A percentile compares a stretch with the other conserved stretches of the same genome.
Conservation (phyloP, 2,329 filamentous ascomycete species). For the Dothistroma pini region DNA sequence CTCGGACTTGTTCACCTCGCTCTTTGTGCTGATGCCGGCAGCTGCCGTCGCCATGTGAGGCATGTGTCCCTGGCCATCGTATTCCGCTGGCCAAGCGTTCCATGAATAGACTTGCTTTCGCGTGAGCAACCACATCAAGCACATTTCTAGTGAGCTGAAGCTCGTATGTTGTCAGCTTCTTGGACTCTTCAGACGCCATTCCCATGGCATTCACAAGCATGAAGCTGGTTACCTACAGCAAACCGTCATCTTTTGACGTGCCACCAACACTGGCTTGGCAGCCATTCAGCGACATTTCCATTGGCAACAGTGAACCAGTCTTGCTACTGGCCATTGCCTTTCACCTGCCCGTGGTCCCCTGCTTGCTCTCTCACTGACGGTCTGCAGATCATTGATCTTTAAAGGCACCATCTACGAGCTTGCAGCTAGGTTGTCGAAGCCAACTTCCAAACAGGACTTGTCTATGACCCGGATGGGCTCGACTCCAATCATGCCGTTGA, state of each 20-base stretch:
- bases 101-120: not conserved
- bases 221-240: not conserved
- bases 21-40: not conserved
- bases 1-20: not conserved
- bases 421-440: no score
- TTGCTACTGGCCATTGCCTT: no score
- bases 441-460: no score
- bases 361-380: no score
- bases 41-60: not conserved
- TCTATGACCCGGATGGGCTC: no score
- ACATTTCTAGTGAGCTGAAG: not conserved
- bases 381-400: no score
- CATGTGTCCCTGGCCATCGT: not conserved
- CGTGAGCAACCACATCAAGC: not conserved
- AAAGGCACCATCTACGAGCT: no score
- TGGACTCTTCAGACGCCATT: conserved; percentile 4
- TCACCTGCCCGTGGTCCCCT: no score
- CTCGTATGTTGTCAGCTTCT: not conserved
- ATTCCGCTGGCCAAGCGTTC: not conserved
- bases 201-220: conserved; percentile 52
- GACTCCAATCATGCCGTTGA: no score
- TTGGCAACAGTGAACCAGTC: no score
- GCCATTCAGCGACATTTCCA: no score
- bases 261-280: not conserved
- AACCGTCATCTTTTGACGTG: not conserved